Evolutionary conservation across 202 grass and related monocot genomes (phyloP).

Genomic region (Schoenoplectus tabernaemontani): DNA sequence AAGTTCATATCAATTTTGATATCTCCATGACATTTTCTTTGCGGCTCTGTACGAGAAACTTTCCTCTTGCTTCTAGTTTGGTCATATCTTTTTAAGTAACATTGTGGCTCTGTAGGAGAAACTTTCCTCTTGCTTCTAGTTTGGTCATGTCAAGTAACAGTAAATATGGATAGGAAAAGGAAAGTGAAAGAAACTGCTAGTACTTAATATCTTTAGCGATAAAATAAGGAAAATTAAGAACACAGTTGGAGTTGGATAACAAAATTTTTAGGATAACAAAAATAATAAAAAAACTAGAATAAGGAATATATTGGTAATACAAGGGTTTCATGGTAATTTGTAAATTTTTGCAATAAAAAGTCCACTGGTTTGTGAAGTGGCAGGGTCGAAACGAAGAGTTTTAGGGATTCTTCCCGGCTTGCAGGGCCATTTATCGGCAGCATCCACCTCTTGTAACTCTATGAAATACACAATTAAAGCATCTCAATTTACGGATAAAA

Average conservation of each 20-base stretch:
- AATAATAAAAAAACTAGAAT: not conserved
- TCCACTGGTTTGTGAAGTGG: slow-evolving; percentile 62
- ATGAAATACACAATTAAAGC: slow-evolving; percentile 12
- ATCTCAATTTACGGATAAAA: not conserved
- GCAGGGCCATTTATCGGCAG: slow-evolving; percentile 55
- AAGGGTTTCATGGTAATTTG: slow-evolving; percentile 31
- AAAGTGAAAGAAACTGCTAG: not conserved
- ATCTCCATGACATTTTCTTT: no score
- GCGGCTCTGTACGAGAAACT: not conserved
- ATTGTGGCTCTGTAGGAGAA: no score
- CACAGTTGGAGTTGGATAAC: not conserved
- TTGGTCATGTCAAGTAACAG: no score
- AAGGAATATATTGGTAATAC: not conserved
- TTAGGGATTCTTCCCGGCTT: slow-evolving; percentile 52
- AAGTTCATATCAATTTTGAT: no score
- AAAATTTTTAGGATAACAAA: not conserved
- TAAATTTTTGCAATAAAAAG: slow-evolving; percentile 76
- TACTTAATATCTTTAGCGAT: not conserved
- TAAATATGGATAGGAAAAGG: not conserved
- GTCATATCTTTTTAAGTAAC: not conserved
- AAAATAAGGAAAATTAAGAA: not conserved
- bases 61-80: not conserved
- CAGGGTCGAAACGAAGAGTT: slow-evolving; percentile 63
- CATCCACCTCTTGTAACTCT: slow-evolving; percentile 54
- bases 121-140: no score